Evolutionary conservation across 805 yeast species (phyloP).

Genomic region (Lipomyces spencermartinsiae): DNA sequence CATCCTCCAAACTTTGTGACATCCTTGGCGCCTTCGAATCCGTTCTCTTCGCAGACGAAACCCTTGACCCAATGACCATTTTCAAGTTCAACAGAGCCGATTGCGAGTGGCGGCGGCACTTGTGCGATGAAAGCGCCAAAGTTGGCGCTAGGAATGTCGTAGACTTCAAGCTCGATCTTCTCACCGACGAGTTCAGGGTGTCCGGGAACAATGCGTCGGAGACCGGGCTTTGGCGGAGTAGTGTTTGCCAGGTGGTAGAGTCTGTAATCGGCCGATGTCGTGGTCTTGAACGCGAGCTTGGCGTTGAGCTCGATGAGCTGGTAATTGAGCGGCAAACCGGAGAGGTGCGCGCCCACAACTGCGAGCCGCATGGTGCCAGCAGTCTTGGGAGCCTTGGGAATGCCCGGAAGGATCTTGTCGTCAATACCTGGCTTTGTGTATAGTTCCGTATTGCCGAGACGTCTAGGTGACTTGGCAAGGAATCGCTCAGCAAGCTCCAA

Average conservation of each 20-base stretch:
- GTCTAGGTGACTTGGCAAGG: slow-evolving; percentile 58
- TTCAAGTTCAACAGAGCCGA: slow-evolving; percentile 86
- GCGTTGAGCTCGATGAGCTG: slow-evolving; percentile 88
- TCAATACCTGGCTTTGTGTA: slow-evolving; percentile 54
- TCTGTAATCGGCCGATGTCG: slow-evolving; percentile 72
- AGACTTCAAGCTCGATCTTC: slow-evolving; percentile 76
- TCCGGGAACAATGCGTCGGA: slow-evolving; percentile 56
- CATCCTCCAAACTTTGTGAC: slow-evolving; percentile 91
- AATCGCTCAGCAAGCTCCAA: slow-evolving; percentile 80
- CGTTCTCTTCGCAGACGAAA: slow-evolving; percentile 91
- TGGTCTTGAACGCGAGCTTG: slow-evolving; percentile 64
- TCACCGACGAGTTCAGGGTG: slow-evolving; percentile 34
- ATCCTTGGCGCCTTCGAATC: slow-evolving; percentile 79
- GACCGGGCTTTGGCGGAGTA: slow-evolving; percentile 90
- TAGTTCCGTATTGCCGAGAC: slow-evolving; percentile 60
- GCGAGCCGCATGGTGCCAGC: slow-evolving; percentile 69
- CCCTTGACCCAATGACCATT: slow-evolving; percentile 88
- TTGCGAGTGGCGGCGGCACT: slow-evolving; percentile 95
- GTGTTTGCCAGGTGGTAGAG: slow-evolving; percentile 80
- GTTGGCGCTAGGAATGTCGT: slow-evolving; percentile 75
- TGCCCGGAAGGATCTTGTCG: slow-evolving; percentile 47
- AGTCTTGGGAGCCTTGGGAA: slow-evolving; percentile 59
- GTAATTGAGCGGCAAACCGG: slow-evolving; percentile 91
- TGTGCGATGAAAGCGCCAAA: slow-evolving; percentile 84
- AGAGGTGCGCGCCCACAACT: slow-evolving; percentile 95